Evolutionary conservation across 2,329 filamentous ascomycete genomes (phyloP).

Genomic region (Botrytis medusae): DNA sequence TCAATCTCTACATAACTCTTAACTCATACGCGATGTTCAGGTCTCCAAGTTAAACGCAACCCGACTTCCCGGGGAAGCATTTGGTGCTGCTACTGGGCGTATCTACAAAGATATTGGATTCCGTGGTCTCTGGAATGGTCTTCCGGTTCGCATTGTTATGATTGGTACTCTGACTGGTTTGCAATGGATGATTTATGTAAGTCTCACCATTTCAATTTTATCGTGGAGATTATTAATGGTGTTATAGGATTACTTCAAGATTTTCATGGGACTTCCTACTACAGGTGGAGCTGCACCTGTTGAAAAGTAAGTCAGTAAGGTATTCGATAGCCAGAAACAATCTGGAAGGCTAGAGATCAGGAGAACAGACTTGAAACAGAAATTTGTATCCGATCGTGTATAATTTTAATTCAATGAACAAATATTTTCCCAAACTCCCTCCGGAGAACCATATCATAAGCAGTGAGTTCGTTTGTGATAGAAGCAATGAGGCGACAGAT

Average conservation of each 20-base stretch:
- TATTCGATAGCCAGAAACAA: too few relatives aligned
- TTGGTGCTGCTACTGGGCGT: conserved; percentile 70
- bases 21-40: conserved; percentile 7
- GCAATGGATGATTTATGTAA: conserved; percentile 90
- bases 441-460: background rate
- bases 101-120: conserved; percentile 91
- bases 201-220: conserved; percentile 11
- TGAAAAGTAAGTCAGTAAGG: conserved; percentile 32
- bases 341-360: background rate
- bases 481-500: background rate
- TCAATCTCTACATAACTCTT: too few relatives aligned
- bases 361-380: background rate
- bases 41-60: conserved; percentile 80
- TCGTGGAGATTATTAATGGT: conserved; percentile 15
- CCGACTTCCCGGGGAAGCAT: conserved; percentile 72
- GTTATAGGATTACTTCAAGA: conserved; percentile 78
- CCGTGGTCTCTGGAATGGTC: conserved; percentile 83
- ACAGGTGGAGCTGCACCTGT: conserved; percentile 59
- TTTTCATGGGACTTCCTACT: conserved; percentile 83
- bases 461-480: background rate
- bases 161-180: conserved; percentile 63
- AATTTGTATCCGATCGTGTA: background rate
- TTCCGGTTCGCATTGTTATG: conserved; percentile 70
- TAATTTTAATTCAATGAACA: background rate
- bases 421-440: background rate